Conservation (phyloP, 169 alveolate species). For the Plasmodium gallinaceum region DNA sequence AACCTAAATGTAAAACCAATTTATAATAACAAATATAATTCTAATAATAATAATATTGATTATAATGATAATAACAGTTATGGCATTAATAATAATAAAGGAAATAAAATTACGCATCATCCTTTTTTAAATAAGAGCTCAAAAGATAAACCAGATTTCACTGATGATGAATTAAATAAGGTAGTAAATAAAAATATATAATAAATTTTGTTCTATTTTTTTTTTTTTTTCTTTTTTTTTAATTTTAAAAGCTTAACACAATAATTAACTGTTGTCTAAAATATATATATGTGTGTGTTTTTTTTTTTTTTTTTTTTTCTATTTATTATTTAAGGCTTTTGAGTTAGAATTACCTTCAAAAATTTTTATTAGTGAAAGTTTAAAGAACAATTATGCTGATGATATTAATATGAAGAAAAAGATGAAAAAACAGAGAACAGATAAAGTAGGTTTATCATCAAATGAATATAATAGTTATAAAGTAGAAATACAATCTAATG, state of each 20-base stretch:
- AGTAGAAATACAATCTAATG: constrained; percentile 11
- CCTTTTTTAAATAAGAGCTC: constrained; percentile 25
- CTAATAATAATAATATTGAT: not conserved
- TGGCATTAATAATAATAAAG: not conserved
- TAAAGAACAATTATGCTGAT: constrained; percentile 15
- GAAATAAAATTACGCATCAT: not conserved
- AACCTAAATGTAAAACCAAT: not conserved
- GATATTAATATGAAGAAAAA: not conserved
- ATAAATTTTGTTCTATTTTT: not conserved
- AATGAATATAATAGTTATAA: constrained; percentile 52
- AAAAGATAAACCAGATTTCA: not conserved
- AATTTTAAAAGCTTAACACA: not conserved
- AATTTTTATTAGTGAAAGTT: constrained; percentile 9
- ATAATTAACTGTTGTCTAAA: not conserved
- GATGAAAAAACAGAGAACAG: constrained; percentile 3
- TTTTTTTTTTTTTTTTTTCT: not conserved
- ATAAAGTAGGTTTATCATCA: constrained; percentile 61
- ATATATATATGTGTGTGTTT: constrained; percentile 4
- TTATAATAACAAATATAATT: constrained; percentile 4
- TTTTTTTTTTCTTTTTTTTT: not conserved
- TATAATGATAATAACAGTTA: not conserved
- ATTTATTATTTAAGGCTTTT: constrained; percentile 6
- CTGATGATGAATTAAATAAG: constrained; percentile 10
- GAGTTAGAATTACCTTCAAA: constrained; percentile 2
- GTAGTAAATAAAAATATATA: constrained; percentile 13